Base-by-base conservation (phyloP, 1,284 basidiomycete species). In the Cutaneotrichosporon sp. region DNA sequence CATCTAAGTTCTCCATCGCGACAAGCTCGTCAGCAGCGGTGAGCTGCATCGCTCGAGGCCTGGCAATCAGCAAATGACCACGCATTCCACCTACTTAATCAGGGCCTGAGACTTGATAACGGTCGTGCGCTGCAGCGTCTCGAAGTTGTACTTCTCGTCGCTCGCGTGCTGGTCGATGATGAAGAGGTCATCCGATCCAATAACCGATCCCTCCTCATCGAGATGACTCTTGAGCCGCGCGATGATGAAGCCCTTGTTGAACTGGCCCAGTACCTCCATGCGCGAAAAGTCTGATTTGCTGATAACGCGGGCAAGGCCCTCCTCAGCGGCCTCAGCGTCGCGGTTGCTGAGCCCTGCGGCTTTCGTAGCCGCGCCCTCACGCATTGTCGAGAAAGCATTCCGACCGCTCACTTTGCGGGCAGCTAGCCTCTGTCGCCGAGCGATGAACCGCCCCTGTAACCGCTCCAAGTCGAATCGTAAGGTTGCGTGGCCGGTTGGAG, bases 61-160 rank as follows among this genome's bases (percentile, higher is more conserved):
- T 96, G 50, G 42, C 47, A 60, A 57, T 30, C 18, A 7, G 31
- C 38, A n/a, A 14, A 30, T 21, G 61, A 51, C 21, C 34, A n/a
- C 18, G 42, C 18, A 34, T 86, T 65, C 68, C 21, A 64, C 87
- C 65, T 68, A 93, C 90, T 84, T 85, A 73, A 96, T 87, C 10
- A 99, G 82, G 65, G 84, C 86, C 75, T 99, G 96, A 5, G 90
- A 91, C 69, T 90, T 86, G 62, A 99, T 95, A 63, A 85, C 86
- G 4, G 94, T 97, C 31, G 89, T 91, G 65, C 86, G 84, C 79
- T 98, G 96, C 65, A 99, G 80, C 4, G 86, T 90, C 83, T 99
- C 96, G 76, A 98, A 99, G 62, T 68, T 99, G 82, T 90, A 98
- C 82, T 99, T 99, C 81, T 99, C 97, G 78, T 99, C 96, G 18